These are phyloP conservation scores for Pelargonium nanum DNA, from an alignment of 345 rosid genomes.

Conservation along the genomic window DNA sequence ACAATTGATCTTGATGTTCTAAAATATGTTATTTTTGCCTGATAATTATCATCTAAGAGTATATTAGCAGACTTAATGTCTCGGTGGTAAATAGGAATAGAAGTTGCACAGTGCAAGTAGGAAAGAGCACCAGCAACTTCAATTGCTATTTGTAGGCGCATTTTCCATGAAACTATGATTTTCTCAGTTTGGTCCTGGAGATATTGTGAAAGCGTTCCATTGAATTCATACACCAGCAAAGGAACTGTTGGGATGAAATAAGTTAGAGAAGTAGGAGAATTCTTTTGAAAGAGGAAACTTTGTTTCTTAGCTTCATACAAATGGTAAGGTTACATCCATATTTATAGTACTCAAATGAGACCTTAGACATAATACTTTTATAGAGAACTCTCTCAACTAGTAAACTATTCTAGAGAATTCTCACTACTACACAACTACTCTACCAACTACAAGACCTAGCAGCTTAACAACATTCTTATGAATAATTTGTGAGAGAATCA, in stretches of 20 bases:
- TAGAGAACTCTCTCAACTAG: too few species aligned
- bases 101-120: neutral
- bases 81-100: neutral
- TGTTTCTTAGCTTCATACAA: too few species aligned
- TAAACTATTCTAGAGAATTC: too few species aligned
- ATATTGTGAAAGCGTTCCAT: neutral
- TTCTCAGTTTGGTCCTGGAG: neutral
- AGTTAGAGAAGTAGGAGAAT: too few species aligned
- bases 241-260: conserved; percentile 1
- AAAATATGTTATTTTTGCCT: conserved; percentile 1
- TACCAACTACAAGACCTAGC: neutral
- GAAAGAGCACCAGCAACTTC: neutral
- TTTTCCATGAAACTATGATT: neutral
- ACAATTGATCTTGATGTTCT: neutral
- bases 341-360: too few species aligned
- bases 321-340: too few species aligned
- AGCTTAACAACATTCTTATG: conserved; percentile 1
- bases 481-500: neutral
- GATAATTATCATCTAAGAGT: neutral
- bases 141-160: neutral
- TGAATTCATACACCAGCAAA: conserved; percentile 1
- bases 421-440: too few species aligned
- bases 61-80: conserved; percentile 1
- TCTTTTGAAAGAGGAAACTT: too few species aligned
- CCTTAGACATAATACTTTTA: too few species aligned